Percentiles rank a stretch among this genome's conserved stretches.
These are phyloP conservation scores for Sphagnurus paluster DNA, from an alignment of 1,284 basidiomycete species.

Conservation along the genomic window DNA sequence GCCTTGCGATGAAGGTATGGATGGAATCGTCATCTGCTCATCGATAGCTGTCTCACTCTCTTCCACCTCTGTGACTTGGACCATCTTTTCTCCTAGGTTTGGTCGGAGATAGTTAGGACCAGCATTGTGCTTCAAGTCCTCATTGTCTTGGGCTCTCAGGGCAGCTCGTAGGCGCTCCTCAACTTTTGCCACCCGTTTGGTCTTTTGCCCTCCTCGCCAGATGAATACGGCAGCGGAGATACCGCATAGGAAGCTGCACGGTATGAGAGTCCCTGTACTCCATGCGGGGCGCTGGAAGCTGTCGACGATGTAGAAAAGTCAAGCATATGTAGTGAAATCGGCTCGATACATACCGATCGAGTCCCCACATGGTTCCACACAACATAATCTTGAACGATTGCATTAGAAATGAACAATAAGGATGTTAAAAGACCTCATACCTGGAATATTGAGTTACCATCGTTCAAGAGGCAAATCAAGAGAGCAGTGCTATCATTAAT, in stretches of 20 bases:
- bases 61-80: slow-evolving; percentile 10
- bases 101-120: not conserved
- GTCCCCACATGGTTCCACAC: slow-evolving; percentile 82
- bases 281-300: slow-evolving; percentile 66
- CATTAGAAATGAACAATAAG: slow-evolving; percentile 1
- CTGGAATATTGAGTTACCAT: slow-evolving; percentile 84
- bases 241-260: slow-evolving; percentile 77
- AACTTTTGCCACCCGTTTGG: slow-evolving; percentile 77
- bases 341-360: slow-evolving; percentile 51
- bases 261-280: slow-evolving; percentile 75
- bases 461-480: slow-evolving; percentile 68
- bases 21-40: slow-evolving; percentile 39
- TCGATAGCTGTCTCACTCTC: slow-evolving; percentile 28
- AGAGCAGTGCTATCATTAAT: slow-evolving; percentile 51
- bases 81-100: slow-evolving; percentile 15
- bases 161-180: slow-evolving; percentile 70
- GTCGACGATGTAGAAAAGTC: slow-evolving; percentile 2
- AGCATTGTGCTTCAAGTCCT: not conserved
- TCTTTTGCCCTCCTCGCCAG: slow-evolving; percentile 75
- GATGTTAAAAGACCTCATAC: slow-evolving; percentile 24
- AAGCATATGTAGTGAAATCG: not conserved
- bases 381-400: slow-evolving; percentile 49
- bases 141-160: slow-evolving; percentile 45
- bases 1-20: too few relatives aligned
- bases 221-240: slow-evolving; percentile 80